Conservation (phyloP, 2,329 filamentous ascomycete species). For the Ascochyta lentis region DNA sequence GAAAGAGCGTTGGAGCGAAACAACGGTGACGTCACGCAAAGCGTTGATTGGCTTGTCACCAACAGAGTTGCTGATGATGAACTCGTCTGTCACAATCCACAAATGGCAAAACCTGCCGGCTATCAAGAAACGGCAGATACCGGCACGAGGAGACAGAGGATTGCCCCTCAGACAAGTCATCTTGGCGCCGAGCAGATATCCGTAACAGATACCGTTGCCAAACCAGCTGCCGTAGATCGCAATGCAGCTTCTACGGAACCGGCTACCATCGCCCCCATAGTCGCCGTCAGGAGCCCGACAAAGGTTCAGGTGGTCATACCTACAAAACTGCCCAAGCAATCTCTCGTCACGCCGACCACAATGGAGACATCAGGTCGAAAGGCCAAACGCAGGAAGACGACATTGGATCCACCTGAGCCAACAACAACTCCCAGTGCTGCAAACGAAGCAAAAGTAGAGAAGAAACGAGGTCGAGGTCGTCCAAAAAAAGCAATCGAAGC, state of each 20-base stretch:
- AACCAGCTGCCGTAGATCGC: not conserved
- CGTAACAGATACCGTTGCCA: not conserved
- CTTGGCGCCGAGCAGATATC: not conserved
- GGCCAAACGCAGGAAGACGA: constrained; percentile 34
- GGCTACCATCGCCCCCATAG: too few relatives aligned
- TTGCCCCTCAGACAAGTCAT: not conserved
- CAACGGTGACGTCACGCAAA: constrained; percentile 38
- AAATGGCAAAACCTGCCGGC: not conserved
- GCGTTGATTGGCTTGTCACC: constrained; percentile 42
- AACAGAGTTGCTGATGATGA: constrained; percentile 39
- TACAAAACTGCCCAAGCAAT: constrained; percentile 14
- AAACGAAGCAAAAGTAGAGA: constrained; percentile 19
- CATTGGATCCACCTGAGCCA: constrained; percentile 21
- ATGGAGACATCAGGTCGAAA: constrained; percentile 17
- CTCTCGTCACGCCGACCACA: constrained; percentile 2
- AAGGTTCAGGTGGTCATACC: constrained; percentile 37
- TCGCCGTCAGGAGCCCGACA: constrained; percentile 20
- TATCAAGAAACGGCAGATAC: not conserved
- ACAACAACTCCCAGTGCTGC: not conserved
- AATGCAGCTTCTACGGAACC: not conserved
- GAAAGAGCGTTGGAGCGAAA: constrained; percentile 34
- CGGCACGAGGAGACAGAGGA: not conserved
- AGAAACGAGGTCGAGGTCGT: constrained; percentile 42
- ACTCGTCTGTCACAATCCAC: constrained; percentile 25
- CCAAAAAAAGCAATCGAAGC: constrained; percentile 34